These are phyloP conservation scores for Glycyrrhiza uralensis DNA, from an alignment of 306 rosid genomes.

Conservation along the genomic window DNA sequence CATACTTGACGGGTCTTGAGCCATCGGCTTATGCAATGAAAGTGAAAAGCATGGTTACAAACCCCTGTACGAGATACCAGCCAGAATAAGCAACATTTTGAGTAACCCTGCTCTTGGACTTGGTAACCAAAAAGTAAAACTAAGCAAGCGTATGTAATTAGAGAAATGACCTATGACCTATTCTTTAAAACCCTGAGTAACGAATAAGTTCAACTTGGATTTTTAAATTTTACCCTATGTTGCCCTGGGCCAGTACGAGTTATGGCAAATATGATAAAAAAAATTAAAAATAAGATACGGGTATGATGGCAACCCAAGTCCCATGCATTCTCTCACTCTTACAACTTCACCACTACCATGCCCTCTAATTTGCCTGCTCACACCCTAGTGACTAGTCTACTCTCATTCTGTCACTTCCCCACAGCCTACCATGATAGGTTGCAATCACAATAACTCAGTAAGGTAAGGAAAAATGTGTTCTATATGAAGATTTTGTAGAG, in stretches of 20 bases:
- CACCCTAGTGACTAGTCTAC: not conserved
- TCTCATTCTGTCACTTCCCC: not conserved
- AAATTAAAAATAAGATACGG: not conserved
- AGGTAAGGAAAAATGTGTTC: not conserved
- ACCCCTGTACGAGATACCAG: slow-evolving; percentile 32
- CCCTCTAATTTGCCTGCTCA: not conserved
- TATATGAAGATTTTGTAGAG: not conserved
- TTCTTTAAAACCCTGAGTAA: not conserved
- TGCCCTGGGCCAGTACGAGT: not conserved
- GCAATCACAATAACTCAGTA: not conserved
- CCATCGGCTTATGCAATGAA: slow-evolving; percentile 96
- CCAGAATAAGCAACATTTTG: slow-evolving; percentile 6
- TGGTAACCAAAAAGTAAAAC: not conserved
- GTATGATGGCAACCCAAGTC: not conserved
- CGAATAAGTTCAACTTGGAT: not conserved
- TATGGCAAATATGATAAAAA: not conserved
- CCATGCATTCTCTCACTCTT: not conserved
- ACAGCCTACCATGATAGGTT: not conserved
- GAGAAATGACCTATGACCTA: not conserved
- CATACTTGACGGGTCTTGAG: slow-evolving; percentile 94
- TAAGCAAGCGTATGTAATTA: not conserved
- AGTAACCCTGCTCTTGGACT: not conserved
- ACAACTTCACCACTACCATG: not conserved
- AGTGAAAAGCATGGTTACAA: slow-evolving; percentile 87
- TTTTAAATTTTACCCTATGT: not conserved